A percentile compares a stretch with the other conserved stretches of the same genome.
These are phyloP conservation scores for Hericium alpestre DNA, from an alignment of 768 basidiomycete genomes.

Conservation along the genomic window DNA sequence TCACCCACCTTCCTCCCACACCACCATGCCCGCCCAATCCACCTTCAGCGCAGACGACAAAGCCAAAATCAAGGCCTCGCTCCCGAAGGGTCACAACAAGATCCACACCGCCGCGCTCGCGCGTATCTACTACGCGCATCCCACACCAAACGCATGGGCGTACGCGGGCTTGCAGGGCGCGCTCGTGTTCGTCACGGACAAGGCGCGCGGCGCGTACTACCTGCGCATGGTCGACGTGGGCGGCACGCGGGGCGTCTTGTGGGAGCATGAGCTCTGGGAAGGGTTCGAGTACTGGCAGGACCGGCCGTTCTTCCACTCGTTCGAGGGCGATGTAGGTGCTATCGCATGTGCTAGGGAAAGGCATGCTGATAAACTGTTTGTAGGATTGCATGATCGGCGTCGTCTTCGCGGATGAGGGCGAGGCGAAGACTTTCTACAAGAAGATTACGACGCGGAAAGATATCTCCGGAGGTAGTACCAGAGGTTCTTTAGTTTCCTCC, in stretches of 20 bases:
- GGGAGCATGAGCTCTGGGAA: slow-evolving; percentile 87
- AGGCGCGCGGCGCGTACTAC: slow-evolving; percentile 39
- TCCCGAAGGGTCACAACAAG: slow-evolving; percentile 53
- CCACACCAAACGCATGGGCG: slow-evolving; percentile 65
- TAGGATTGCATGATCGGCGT: slow-evolving; percentile 88
- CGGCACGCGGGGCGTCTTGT: slow-evolving; percentile 79
- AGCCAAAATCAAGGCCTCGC: slow-evolving; percentile 53
- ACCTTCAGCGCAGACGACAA: slow-evolving; percentile 70
- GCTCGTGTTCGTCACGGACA: slow-evolving; percentile 61
- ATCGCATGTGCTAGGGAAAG: not conserved
- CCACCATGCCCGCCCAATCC: slow-evolving; percentile 61
- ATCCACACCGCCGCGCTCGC: slow-evolving; percentile 74
- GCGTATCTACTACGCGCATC: slow-evolving; percentile 85
- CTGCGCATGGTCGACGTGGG: slow-evolving; percentile 78
- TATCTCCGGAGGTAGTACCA: slow-evolving; percentile 18
- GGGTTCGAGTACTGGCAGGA: slow-evolving; percentile 76
- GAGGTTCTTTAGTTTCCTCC: slow-evolving; percentile 14
- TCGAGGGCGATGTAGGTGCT: slow-evolving; percentile 79
- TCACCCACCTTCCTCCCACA: not conserved
- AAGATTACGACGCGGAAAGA: slow-evolving; percentile 66
- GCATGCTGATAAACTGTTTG: not conserved
- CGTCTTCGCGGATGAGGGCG: slow-evolving; percentile 78
- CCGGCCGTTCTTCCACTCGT: slow-evolving; percentile 85
- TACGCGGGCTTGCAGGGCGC: slow-evolving; percentile 86
- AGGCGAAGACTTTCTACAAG: slow-evolving; percentile 79